phyloP scores from a whole-genome alignment of 2,329 filamentous ascomycete species.

The Fusarium heterosporum region DNA sequence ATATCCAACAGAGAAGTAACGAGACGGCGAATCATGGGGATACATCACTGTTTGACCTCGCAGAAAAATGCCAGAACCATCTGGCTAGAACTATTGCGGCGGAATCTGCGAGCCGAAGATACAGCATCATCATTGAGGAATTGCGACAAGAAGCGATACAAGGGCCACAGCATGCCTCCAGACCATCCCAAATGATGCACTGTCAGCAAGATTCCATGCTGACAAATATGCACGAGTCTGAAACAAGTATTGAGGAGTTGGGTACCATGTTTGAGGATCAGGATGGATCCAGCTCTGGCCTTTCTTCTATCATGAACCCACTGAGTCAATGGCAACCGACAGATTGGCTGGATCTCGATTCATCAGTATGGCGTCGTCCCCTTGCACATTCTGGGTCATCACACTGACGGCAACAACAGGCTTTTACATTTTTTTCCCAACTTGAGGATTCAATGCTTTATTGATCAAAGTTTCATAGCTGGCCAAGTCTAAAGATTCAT shows the following conservation, averaged over 20 bases:
- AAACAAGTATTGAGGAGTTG: conserved; percentile 13
- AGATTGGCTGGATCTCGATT: conserved; percentile 30
- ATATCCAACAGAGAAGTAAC: conserved; percentile 46
- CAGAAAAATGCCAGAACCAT: conserved; percentile 35
- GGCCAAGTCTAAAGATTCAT: no score
- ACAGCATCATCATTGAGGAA: conserved; percentile 34
- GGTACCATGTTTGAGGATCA: conserved; percentile 1
- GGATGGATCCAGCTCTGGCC: background rate
- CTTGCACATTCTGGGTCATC: accelerated
- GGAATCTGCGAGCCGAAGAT: conserved; percentile 20
- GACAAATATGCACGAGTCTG: conserved; percentile 4
- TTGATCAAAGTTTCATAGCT: background rate
- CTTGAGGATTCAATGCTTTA: conserved; percentile 17
- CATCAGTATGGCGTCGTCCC: background rate
- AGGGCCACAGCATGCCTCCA: conserved; percentile 12
- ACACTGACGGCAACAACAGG: background rate
- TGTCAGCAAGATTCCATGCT: conserved; percentile 11
- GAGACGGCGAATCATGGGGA: conserved; percentile 7
- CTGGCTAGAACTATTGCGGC: conserved; percentile 16
- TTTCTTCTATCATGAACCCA: conserved; percentile 12
- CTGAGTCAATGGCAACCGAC: conserved; percentile 24
- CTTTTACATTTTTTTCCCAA: conserved; percentile 20
- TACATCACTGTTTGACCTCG: conserved; percentile 36
- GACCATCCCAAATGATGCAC: background rate
- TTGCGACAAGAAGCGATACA: conserved; percentile 12